A percentile compares a stretch with the other conserved stretches of the same genome.
Evolutionary conservation across 257 asterid species (phyloP).

Genomic region (Fraxinus excelsior): DNA sequence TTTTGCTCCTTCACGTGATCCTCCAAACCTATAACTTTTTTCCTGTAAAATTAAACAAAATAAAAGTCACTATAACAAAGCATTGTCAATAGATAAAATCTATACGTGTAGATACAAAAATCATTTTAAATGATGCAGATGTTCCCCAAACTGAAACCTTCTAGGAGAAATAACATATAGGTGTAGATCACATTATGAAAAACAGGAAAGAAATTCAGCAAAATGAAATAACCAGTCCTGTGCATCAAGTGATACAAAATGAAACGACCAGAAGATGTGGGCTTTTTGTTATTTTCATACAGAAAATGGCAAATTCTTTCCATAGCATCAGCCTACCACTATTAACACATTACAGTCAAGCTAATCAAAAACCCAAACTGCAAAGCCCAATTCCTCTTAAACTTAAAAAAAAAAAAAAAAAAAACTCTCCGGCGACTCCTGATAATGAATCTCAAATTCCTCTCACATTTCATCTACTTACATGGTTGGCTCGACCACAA

Average conservation of each 20-base stretch:
- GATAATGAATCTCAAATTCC: too few relatives aligned
- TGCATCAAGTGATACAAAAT: not conserved
- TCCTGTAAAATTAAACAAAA: conserved; percentile 40
- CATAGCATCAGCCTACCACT: too few relatives aligned
- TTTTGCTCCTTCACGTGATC: conserved; percentile 66
- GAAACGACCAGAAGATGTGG: too few relatives aligned
- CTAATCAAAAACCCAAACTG: too few relatives aligned
- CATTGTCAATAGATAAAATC: not conserved
- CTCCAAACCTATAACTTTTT: conserved; percentile 63
- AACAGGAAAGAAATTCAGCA: not conserved
- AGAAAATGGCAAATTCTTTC: too few relatives aligned
- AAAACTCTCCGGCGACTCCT: too few relatives aligned
- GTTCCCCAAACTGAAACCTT: conserved; percentile 10
- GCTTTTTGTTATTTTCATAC: too few relatives aligned
- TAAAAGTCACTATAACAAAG: not conserved
- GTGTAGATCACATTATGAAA: not conserved
- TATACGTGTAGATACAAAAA: conserved; percentile 1
- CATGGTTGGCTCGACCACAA: conserved; percentile 40
- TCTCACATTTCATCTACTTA: too few relatives aligned
- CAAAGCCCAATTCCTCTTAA: too few relatives aligned
- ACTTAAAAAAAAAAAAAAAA: too few relatives aligned
- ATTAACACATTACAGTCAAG: too few relatives aligned
- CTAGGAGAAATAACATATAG: not conserved
- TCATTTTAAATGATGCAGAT: conserved; percentile 12
- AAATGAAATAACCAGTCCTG: not conserved